Percentiles rank a stretch among this genome's conserved stretches.
Conservation (phyloP, 2,329 filamentous ascomycete species). For the Aphanoascus verrucosus region DNA sequence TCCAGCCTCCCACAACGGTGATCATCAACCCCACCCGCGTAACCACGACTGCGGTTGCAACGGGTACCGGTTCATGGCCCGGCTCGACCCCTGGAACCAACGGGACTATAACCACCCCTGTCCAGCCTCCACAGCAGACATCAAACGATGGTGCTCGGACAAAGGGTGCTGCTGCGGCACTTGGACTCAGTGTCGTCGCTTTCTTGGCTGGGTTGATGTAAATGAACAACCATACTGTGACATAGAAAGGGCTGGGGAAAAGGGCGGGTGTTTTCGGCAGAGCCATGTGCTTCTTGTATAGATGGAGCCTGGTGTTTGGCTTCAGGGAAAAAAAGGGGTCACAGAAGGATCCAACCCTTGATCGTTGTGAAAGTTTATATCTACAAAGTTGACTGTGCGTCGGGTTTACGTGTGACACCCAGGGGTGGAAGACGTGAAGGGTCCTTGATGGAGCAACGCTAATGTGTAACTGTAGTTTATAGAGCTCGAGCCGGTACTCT, state of each 20-base stretch:
- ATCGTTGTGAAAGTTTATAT: too few species aligned
- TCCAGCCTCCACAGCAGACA: conserved; percentile 7
- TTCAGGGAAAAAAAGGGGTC: too few species aligned
- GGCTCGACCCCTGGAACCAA: conserved; percentile 2
- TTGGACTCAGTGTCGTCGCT: background rate
- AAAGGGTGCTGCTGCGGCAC: background rate
- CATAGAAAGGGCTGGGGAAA: background rate
- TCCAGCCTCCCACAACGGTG: background rate
- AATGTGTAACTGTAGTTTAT: background rate
- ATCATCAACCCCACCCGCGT: background rate
- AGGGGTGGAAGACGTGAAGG: too few species aligned
- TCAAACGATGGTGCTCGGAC: background rate
- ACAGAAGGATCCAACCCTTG: too few species aligned
- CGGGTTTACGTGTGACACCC: too few species aligned
- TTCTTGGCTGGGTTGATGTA: conserved; percentile 6
- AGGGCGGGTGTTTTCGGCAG: background rate
- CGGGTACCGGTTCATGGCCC: conserved; percentile 1
- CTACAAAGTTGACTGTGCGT: too few species aligned
- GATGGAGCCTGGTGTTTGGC: background rate
- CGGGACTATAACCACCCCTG: conserved; percentile 1
- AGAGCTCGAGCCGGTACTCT: background rate
- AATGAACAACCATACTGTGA: background rate
- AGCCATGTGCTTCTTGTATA: background rate
- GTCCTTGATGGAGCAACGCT: background rate
- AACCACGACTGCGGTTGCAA: background rate